These are phyloP conservation scores for Rhodotorula mucilaginosa DNA, from an alignment of 1,284 basidiomycete genomes.

Conservation along the genomic window DNA sequence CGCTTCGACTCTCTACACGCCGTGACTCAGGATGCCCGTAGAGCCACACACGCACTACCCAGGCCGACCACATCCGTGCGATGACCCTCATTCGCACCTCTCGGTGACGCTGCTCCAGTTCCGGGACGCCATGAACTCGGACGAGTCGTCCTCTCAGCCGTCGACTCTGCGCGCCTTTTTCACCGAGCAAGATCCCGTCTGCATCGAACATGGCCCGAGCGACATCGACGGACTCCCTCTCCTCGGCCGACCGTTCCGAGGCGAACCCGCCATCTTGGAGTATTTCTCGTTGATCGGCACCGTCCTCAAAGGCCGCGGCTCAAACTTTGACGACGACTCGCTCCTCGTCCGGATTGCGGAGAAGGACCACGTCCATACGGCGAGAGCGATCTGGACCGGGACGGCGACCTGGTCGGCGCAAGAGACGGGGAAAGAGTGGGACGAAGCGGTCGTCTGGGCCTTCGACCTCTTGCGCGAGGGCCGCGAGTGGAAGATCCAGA, in stretches of 20 bases:
- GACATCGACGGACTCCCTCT: conserved; percentile 6
- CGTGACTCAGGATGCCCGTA: neutral
- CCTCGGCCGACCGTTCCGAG: conserved; percentile 9
- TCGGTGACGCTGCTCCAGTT: neutral
- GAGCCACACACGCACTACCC: neutral
- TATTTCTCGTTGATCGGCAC: conserved; percentile 7
- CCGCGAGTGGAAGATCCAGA: neutral
- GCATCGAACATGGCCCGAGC: conserved; percentile 12
- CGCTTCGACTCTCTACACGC: neutral
- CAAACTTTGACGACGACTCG: neutral
- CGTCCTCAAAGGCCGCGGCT: conserved; percentile 4
- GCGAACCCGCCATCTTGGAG: neutral
- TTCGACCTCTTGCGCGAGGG: conserved; percentile 2
- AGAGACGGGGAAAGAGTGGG: conserved; percentile 13
- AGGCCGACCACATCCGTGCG: neutral
- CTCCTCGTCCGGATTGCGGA: neutral
- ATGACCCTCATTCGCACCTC: neutral
- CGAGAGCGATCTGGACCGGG: conserved; percentile 15
- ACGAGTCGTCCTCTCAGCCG: neutral
- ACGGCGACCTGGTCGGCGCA: conserved; percentile 6
- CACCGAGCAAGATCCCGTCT: conserved; percentile 12
- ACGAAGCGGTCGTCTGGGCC: conserved; percentile 12
- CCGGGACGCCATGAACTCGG: neutral
- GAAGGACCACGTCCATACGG: neutral
- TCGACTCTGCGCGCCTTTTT: neutral